Conservation (phyloP, 495 filamentous ascomycete species). For the Annulohypoxylon nitens region DNA sequence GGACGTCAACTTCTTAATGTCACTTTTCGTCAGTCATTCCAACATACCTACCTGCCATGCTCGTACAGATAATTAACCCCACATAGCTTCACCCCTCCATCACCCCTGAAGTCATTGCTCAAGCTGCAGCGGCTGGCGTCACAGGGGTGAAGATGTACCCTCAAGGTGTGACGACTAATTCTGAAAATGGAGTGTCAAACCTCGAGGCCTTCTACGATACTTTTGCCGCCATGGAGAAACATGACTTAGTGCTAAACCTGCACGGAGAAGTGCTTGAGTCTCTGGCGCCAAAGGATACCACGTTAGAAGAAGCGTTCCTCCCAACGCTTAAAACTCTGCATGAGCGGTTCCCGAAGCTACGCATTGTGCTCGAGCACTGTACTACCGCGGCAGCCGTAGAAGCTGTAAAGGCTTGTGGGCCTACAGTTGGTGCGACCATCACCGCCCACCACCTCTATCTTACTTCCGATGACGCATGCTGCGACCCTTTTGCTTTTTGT, state of each 20-base stretch:
- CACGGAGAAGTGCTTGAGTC: conserved; percentile 68
- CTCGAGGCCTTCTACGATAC: conserved; percentile 72
- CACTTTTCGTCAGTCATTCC: conserved; percentile 70
- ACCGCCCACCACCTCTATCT: conserved; percentile 84
- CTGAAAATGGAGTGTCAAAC: conserved; percentile 77
- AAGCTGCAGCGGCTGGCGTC: conserved; percentile 75
- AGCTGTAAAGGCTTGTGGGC: conserved; percentile 79
- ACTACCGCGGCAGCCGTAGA: conserved; percentile 85
- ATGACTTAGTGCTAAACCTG: conserved; percentile 69
- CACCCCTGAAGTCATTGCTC: conserved; percentile 81
- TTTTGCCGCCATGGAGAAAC: conserved; percentile 78
- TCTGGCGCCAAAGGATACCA: conserved; percentile 70
- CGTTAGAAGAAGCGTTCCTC: conserved; percentile 84
- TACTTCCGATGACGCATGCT: conserved; percentile 79
- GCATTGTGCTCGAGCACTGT: conserved; percentile 86
- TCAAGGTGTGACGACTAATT: conserved; percentile 86
- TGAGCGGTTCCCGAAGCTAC: conserved; percentile 78
- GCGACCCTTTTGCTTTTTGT: conserved; percentile 86
- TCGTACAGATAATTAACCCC: background rate
- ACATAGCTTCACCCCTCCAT: conserved; percentile 71
- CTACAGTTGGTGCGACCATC: conserved; percentile 70
- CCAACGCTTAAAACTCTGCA: conserved; percentile 81
- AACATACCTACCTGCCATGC: background rate
- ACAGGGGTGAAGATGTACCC: conserved; percentile 78
- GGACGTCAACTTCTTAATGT: conserved; percentile 86